Conservation (phyloP, 176 grass and related monocot genomes). For the Oryza meridionalis region DNA sequence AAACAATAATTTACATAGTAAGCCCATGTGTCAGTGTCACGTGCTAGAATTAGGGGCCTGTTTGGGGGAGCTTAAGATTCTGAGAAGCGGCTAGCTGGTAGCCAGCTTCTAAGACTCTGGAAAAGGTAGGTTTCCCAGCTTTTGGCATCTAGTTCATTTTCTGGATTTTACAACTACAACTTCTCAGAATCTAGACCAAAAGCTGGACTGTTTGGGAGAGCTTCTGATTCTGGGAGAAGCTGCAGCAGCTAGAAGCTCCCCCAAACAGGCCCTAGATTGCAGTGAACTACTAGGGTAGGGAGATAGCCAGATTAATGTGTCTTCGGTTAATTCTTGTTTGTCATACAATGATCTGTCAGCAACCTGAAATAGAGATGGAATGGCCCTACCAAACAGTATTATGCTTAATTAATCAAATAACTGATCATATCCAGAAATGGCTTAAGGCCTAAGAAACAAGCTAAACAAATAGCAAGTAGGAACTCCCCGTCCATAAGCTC, state of each 20-base stretch:
- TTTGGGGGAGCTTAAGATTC: too few species aligned
- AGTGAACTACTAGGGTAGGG: neutral
- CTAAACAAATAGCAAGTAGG: neutral
- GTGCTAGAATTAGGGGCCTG: neutral
- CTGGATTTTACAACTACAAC: too few species aligned
- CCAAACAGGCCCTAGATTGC: neutral
- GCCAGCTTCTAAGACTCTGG: too few species aligned
- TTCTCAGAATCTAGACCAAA: too few species aligned
- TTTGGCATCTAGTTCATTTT: too few species aligned
- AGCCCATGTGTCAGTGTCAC: neutral
- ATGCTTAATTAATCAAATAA: neutral
- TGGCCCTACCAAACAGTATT: neutral
- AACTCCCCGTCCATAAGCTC: neutral
- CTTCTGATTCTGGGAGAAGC: too few species aligned
- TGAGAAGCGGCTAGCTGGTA: too few species aligned
- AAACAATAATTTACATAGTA: constrained; percentile 7
- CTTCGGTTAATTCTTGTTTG: neutral
- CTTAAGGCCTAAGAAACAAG: neutral
- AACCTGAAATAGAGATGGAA: neutral
- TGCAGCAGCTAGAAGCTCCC: too few species aligned
- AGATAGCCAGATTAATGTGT: neutral
- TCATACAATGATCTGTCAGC: neutral
- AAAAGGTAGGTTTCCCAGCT: too few species aligned
- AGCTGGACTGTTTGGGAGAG: too few species aligned
- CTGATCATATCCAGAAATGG: neutral